Evolutionary conservation across 164 flowering plant genomes (phyloP).

Genomic region (Protea cynaroides): DNA sequence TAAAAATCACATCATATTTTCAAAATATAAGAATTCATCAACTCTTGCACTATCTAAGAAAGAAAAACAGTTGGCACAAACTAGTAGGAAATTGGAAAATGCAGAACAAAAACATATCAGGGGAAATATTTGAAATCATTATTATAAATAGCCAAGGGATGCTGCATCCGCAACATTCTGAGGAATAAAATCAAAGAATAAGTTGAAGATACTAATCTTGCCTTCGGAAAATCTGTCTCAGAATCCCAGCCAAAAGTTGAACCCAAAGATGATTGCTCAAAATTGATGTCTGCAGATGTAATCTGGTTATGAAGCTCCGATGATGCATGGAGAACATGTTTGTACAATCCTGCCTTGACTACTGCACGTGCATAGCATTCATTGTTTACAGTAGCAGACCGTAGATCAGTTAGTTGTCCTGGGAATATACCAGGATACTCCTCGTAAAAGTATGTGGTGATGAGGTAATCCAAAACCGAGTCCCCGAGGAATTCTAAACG

Average conservation of each 20-base stretch:
- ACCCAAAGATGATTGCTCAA: conserved; percentile 19
- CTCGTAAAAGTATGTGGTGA: conserved; percentile 52
- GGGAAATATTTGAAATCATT: neutral
- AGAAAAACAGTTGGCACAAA: too few species aligned
- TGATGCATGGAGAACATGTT: conserved; percentile 62
- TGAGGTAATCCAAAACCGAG: conserved; percentile 64
- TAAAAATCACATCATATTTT: too few species aligned
- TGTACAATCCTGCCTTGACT: conserved; percentile 48
- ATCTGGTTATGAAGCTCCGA: conserved; percentile 48
- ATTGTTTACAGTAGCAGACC: conserved; percentile 87
- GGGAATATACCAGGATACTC: conserved; percentile 72
- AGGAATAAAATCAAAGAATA: neutral
- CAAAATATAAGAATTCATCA: too few species aligned
- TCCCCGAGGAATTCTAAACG: conserved; percentile 95
- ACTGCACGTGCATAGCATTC: conserved; percentile 74
- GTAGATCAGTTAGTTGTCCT: conserved; percentile 64
- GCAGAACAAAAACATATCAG: neutral
- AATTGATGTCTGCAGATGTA: conserved; percentile 15
- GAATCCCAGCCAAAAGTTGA: conserved; percentile 78
- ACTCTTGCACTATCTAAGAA: too few species aligned
- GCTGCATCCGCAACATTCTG: neutral
- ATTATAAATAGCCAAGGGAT: neutral
- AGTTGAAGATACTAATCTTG: conserved; percentile 7
- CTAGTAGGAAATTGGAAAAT: neutral
- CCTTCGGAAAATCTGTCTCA: conserved; percentile 61